A percentile compares a stretch with the other conserved stretches of the same genome.
Conservation (phyloP, 108 stramenopile genomes). For the Schizochytrium sp. region DNA sequence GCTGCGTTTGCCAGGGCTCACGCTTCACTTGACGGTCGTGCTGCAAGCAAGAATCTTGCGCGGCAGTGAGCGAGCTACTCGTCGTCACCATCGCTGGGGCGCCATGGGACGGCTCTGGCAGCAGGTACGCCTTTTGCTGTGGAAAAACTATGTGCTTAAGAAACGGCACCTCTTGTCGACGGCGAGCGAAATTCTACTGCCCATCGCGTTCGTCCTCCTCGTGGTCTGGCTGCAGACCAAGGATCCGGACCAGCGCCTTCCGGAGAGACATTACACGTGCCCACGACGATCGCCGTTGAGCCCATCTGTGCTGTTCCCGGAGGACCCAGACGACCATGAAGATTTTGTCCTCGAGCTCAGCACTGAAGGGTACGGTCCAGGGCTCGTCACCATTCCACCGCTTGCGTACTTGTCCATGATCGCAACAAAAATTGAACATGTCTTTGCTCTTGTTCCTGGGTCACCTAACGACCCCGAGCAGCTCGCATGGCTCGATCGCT, state of each 20-base stretch:
- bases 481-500: background rate
- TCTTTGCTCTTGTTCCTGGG: background rate
- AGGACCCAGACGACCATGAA: constrained; percentile 1
- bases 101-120: background rate
- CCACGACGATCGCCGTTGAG: background rate
- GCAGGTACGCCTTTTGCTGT: background rate
- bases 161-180: background rate
- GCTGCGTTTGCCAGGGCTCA: too few relatives aligned
- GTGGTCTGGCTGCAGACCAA: constrained; percentile 10
- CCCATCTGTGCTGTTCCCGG: background rate
- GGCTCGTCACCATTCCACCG: background rate
- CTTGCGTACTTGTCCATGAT: background rate
- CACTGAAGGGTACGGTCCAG: background rate
- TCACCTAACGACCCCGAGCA: background rate
- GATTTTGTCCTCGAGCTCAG: constrained; percentile 6
- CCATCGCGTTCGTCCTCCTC: background rate
- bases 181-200: background rate
- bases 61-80: background rate
- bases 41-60: background rate
- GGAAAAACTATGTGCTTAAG: constrained; percentile 13
- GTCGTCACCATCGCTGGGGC: too few relatives aligned
- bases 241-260: background rate
- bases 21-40: background rate
- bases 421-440: background rate
- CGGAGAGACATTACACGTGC: background rate